Percentiles rank a stretch among this genome's conserved stretches.
phyloP scores from a whole-genome alignment of 2,329 filamentous ascomycete genomes.

The Sphaerulina populicola region DNA sequence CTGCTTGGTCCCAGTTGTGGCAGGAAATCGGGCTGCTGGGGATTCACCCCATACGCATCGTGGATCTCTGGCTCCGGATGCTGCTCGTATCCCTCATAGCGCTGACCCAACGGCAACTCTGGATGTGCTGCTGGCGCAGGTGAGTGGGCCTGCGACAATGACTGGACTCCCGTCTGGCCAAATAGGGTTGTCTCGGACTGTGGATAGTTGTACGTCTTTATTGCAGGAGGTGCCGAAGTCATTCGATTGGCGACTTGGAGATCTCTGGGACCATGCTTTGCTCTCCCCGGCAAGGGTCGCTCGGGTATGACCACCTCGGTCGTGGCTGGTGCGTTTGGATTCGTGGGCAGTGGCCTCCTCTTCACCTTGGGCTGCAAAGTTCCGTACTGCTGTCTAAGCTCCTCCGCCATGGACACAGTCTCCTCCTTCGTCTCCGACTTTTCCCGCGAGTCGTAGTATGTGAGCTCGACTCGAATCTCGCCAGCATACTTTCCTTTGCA shows the following conservation, averaged over 20 bases:
- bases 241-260: slow-evolving; percentile 21
- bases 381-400: slow-evolving; percentile 23
- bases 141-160: not conserved
- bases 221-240: slow-evolving; percentile 22
- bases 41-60: slow-evolving; percentile 36
- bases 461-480: slow-evolving; percentile 89
- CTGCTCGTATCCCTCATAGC: slow-evolving; percentile 19
- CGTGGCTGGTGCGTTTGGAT: slow-evolving; percentile 48
- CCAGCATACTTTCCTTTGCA: slow-evolving; percentile 94
- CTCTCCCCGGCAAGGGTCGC: slow-evolving; percentile 23
- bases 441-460: slow-evolving; percentile 83
- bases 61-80: slow-evolving; percentile 15
- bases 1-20: slow-evolving; percentile 30
- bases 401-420: slow-evolving; percentile 32
- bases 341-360: slow-evolving; percentile 72
- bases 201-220: slow-evolving; percentile 20
- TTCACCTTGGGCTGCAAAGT: slow-evolving; percentile 48
- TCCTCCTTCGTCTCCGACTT: slow-evolving; percentile 58
- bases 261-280: slow-evolving; percentile 31
- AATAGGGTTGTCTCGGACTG: slow-evolving; percentile 20
- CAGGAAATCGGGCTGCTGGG: slow-evolving; percentile 34
- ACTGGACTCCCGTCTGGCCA: slow-evolving; percentile 15
- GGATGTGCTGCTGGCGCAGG: slow-evolving; percentile 6
- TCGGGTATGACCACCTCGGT: slow-evolving; percentile 25
- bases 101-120: slow-evolving; percentile 4